phyloP scores from a whole-genome alignment of 805 yeast species.

The Nakazawaea laoshanensis region DNA sequence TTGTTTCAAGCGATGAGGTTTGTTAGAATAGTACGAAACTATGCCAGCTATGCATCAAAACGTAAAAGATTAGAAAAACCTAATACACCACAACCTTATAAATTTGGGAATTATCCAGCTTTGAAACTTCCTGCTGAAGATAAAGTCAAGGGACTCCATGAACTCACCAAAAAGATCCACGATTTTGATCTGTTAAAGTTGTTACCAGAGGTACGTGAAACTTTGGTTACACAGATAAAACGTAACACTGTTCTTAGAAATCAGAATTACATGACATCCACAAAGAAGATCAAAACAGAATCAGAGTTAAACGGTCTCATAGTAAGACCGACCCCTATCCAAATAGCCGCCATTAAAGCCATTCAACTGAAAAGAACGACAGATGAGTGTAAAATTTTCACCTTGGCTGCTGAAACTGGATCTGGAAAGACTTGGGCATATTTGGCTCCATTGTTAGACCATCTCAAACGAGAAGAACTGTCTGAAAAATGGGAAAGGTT shows the following conservation, averaged over 20 bases:
- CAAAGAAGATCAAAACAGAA: conserved; percentile 22
- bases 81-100: conserved; percentile 18
- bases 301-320: conserved; percentile 25
- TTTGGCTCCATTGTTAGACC: conserved; percentile 65
- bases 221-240: conserved; percentile 46
- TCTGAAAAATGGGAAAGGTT: conserved; percentile 23
- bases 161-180: conserved; percentile 41
- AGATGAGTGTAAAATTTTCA: conserved; percentile 46
- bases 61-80: conserved; percentile 15
- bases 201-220: conserved; percentile 56
- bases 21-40: conserved; percentile 4
- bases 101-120: conserved; percentile 43
- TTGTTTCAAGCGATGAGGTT: too few relatives aligned
- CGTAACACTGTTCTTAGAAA: conserved; percentile 31
- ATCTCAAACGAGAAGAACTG: conserved; percentile 49
- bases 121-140: conserved; percentile 30
- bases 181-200: conserved; percentile 62
- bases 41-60: conserved; percentile 7
- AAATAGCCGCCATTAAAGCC: conserved; percentile 61
- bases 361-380: conserved; percentile 32
- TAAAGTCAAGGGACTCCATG: conserved; percentile 25
- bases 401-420: conserved; percentile 94
- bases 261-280: conserved; percentile 21
- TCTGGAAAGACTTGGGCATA: conserved; percentile 96
- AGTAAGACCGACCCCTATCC: conserved; percentile 71